Conservation (phyloP, 2,329 filamentous ascomycete species). For the Fusarium dlaminii region DNA sequence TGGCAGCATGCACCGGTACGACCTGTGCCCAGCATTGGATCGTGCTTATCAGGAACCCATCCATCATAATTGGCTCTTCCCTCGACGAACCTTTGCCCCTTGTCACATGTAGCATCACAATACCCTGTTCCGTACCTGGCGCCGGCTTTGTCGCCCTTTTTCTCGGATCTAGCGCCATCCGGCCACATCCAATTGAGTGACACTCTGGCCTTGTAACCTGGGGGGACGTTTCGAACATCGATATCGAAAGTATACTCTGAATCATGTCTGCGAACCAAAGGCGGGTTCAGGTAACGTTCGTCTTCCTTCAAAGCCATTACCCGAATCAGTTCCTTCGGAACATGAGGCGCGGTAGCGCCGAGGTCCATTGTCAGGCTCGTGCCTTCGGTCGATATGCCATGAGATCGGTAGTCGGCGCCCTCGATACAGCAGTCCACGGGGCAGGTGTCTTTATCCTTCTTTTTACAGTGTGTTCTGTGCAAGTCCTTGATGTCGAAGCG, state of each 20-base stretch:
- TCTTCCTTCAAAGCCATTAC: conserved; percentile 71
- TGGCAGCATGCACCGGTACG: conserved; percentile 64
- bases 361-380: conserved; percentile 63
- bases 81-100: conserved; percentile 65
- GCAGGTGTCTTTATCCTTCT: background rate
- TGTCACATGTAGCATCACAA: conserved; percentile 61
- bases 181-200: conserved; percentile 71
- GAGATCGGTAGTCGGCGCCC: conserved; percentile 60
- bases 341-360: conserved; percentile 60
- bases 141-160: conserved; percentile 59
- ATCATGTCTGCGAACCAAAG: conserved; percentile 56
- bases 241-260: conserved; percentile 78
- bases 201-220: conserved; percentile 75
- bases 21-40: conserved; percentile 63
- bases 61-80: conserved; percentile 62
- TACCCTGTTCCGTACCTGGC: conserved; percentile 69
- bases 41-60: conserved; percentile 60
- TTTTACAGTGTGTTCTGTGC: background rate
- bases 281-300: conserved; percentile 69
- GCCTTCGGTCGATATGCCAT: conserved; percentile 62
- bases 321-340: conserved; percentile 60
- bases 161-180: conserved; percentile 63
- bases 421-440: conserved; percentile 56
- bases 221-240: conserved; percentile 72
- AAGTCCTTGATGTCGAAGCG: background rate